A percentile compares a stretch with the other conserved stretches of the same genome.
Conservation (phyloP, 2,329 filamentous ascomycete species). For the Orbilia blumenaviensis region DNA sequence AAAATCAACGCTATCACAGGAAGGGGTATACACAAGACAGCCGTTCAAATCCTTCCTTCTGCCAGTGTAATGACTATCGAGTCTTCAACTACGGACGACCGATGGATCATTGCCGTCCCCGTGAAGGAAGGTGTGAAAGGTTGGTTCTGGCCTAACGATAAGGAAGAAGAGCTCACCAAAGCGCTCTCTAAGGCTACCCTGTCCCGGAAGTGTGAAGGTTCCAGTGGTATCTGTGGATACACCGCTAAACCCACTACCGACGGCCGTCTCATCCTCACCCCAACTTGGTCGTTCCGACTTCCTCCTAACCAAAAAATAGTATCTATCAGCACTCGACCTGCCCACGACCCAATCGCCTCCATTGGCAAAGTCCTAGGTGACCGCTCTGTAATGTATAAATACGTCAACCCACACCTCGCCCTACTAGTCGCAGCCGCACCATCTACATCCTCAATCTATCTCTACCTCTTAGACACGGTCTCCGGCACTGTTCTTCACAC, state of each 20-base stretch:
- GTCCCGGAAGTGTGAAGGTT: slow-evolving; percentile 32
- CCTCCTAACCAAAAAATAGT: slow-evolving; percentile 73
- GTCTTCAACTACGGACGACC: slow-evolving; percentile 53
- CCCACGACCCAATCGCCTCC: slow-evolving; percentile 88
- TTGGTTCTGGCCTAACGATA: slow-evolving; percentile 56
- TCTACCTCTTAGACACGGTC: slow-evolving; percentile 85
- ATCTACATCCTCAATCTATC: slow-evolving; percentile 68
- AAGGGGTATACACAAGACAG: slow-evolving; percentile 59
- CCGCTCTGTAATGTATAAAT: slow-evolving; percentile 95
- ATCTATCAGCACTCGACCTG: slow-evolving; percentile 72
- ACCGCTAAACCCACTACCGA: slow-evolving; percentile 58
- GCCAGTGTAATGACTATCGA: slow-evolving; percentile 39
- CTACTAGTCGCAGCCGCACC: slow-evolving; percentile 73
- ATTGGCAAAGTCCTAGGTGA: slow-evolving; percentile 94
- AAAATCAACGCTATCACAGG: slow-evolving; percentile 64
- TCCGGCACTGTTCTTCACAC: slow-evolving; percentile 82
- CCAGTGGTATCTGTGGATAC: slow-evolving; percentile 39
- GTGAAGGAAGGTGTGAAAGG: slow-evolving; percentile 41
- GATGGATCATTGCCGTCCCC: slow-evolving; percentile 52
- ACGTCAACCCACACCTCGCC: slow-evolving; percentile 79
- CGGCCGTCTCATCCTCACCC: slow-evolving; percentile 58
- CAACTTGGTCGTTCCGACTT: slow-evolving; percentile 78
- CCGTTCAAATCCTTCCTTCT: slow-evolving; percentile 37
- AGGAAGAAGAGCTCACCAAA: slow-evolving; percentile 57
- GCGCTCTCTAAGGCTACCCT: slow-evolving; percentile 55